Conservation (phyloP, 441 rosid species). For the Biscutella laevigata region DNA sequence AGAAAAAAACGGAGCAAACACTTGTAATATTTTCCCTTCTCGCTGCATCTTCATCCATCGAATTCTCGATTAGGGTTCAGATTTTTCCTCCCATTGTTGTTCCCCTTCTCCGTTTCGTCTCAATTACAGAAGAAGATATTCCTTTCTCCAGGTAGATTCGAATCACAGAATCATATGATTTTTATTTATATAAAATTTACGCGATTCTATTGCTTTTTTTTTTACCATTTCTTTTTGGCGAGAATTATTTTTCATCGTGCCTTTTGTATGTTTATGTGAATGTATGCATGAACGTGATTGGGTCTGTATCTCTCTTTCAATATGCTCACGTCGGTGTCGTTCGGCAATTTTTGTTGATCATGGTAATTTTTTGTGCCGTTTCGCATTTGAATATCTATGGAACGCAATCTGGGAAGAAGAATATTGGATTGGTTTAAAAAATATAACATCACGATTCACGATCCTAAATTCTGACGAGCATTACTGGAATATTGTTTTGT, state of each 20-base stretch:
- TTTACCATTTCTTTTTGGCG: background rate
- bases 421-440: background rate
- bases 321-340: background rate
- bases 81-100: conserved; percentile 2
- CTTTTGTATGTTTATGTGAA: background rate
- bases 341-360: background rate
- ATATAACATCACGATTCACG: background rate
- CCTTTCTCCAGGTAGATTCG: conserved; percentile 17
- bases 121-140: background rate
- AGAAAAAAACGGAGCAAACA: conserved; percentile 22
- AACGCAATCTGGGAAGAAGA: background rate
- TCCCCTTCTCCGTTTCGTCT: conserved; percentile 8
- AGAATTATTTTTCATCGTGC: background rate
- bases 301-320: background rate
- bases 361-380: background rate
- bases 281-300: conserved; percentile 15
- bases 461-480: background rate
- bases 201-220: background rate
- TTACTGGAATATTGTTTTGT: background rate
- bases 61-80: conserved; percentile 33
- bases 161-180: background rate
- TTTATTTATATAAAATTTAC: background rate
- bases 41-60: conserved; percentile 20
- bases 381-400: background rate
- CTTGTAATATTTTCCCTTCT: conserved; percentile 23